Evolutionary conservation across 805 yeast genomes (phyloP).

Genomic region (Pichia cabralensis): DNA sequence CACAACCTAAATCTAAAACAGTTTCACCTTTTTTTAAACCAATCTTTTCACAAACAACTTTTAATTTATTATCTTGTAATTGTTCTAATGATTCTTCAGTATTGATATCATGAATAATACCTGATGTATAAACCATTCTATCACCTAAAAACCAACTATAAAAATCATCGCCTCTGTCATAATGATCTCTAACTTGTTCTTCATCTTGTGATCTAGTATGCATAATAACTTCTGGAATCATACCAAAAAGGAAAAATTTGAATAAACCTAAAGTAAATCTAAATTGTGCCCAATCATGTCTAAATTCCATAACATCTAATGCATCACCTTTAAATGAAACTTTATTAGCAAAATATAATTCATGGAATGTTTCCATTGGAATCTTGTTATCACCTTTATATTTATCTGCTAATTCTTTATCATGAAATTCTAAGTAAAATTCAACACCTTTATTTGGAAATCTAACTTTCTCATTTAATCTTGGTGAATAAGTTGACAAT

Average conservation of each 20-base stretch:
- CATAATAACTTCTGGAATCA: slow-evolving; percentile 88
- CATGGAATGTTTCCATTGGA: slow-evolving; percentile 90
- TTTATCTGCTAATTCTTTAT: slow-evolving; percentile 53
- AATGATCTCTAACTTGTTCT: slow-evolving; percentile 92
- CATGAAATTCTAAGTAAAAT: slow-evolving; percentile 74
- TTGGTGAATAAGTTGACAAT: slow-evolving; percentile 67
- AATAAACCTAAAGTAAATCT: slow-evolving; percentile 67
- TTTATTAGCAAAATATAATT: slow-evolving; percentile 72
- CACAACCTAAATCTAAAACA: slow-evolving; percentile 83
- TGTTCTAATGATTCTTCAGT: slow-evolving; percentile 66
- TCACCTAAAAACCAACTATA: slow-evolving; percentile 92
- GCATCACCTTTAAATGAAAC: slow-evolving; percentile 84
- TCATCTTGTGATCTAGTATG: slow-evolving; percentile 92
- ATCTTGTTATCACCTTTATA: slow-evolving; percentile 68
- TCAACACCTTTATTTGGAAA: slow-evolving; percentile 73
- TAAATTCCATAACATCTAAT: slow-evolving; percentile 71
- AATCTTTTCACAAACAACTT: slow-evolving; percentile 80
- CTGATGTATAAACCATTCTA: slow-evolving; percentile 89
- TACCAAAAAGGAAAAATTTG: slow-evolving; percentile 72
- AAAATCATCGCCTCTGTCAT: slow-evolving; percentile 93
- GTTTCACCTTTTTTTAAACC: slow-evolving; percentile 62
- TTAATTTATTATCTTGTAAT: slow-evolving; percentile 83
- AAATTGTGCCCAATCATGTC: slow-evolving; percentile 88
- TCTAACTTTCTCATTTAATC: slow-evolving; percentile 67
- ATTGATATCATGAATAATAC: slow-evolving; percentile 64